A percentile compares a stretch with the other conserved stretches of the same genome.
Conservation (phyloP, 2,329 filamentous ascomycete genomes). For the Cordyceps tenuipes region DNA sequence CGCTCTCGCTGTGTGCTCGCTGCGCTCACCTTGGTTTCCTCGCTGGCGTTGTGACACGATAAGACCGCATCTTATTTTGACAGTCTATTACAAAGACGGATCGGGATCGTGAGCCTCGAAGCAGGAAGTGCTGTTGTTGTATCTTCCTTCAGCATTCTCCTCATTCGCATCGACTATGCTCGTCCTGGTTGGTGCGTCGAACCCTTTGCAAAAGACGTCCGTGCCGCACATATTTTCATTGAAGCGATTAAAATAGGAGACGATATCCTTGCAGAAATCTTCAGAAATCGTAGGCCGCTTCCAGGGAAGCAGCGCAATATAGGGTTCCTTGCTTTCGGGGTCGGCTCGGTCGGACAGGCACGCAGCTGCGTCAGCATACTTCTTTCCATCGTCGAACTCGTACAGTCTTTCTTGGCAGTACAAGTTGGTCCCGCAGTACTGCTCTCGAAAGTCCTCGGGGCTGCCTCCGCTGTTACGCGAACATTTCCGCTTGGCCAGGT, state of each 20-base stretch:
- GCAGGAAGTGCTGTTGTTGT: background rate
- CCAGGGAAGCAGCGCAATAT: background rate
- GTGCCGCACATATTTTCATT: background rate
- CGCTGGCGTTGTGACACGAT: too few relatives aligned
- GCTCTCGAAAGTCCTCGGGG: background rate
- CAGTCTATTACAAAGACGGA: too few relatives aligned
- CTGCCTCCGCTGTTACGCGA: background rate
- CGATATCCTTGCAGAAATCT: background rate
- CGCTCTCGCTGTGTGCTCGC: too few relatives aligned
- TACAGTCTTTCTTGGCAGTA: background rate
- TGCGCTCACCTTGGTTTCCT: too few relatives aligned
- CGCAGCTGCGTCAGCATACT: background rate
- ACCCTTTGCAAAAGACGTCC: background rate
- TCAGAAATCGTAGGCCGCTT: background rate
- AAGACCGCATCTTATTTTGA: too few relatives aligned
- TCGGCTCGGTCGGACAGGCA: background rate
- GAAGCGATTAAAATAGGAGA: background rate
- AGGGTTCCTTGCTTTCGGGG: background rate
- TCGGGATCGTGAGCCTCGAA: background rate
- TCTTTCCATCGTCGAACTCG: background rate
- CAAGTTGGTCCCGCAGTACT: background rate
- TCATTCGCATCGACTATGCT: background rate
- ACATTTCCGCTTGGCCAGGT: background rate
- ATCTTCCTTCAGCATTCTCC: background rate
- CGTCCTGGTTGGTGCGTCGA: background rate